A percentile compares a stretch with the other conserved stretches of the same genome.
Conservation (phyloP, 176 grass and related monocot species). For the Carex cristatella region DNA sequence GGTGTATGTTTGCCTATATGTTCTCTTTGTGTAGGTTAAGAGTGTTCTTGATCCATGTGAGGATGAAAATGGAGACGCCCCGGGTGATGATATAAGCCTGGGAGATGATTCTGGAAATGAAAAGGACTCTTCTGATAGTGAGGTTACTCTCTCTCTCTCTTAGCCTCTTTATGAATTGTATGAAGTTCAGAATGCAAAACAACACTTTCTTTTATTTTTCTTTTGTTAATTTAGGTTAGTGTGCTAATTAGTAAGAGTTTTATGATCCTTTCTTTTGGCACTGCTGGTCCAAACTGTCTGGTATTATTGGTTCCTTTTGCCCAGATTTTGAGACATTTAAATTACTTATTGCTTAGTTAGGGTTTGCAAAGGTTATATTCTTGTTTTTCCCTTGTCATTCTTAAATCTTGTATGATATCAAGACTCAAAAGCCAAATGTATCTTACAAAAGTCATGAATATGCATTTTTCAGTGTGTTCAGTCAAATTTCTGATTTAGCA, state of each 20-base stretch:
- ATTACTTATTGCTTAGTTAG: not conserved
- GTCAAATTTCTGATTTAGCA: not conserved
- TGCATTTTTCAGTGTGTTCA: not conserved
- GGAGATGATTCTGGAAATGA: conserved; percentile 53
- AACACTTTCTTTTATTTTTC: not conserved
- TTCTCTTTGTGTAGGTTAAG: conserved; percentile 63
- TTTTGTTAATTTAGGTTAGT: not conserved
- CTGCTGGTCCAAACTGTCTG: not conserved
- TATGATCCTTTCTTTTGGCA: not conserved
- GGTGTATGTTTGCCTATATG: not conserved
- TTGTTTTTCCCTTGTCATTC: not conserved
- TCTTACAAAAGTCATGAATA: not conserved
- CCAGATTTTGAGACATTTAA: not conserved
- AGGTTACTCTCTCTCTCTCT: conserved; percentile 41
- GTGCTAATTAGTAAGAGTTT: not conserved
- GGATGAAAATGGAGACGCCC: conserved; percentile 48
- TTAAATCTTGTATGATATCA: not conserved
- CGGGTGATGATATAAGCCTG: conserved; percentile 68
- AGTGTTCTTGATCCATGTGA: conserved; percentile 97
- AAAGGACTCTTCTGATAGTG: conserved; percentile 75
- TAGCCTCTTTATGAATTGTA: not conserved
- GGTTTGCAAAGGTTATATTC: not conserved
- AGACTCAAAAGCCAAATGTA: not conserved
- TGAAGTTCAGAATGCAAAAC: not conserved
- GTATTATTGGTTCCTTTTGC: not conserved